These are phyloP conservation scores for Fomitopsis palustris DNA, from an alignment of 1,284 basidiomycete species.

Conservation along the genomic window DNA sequence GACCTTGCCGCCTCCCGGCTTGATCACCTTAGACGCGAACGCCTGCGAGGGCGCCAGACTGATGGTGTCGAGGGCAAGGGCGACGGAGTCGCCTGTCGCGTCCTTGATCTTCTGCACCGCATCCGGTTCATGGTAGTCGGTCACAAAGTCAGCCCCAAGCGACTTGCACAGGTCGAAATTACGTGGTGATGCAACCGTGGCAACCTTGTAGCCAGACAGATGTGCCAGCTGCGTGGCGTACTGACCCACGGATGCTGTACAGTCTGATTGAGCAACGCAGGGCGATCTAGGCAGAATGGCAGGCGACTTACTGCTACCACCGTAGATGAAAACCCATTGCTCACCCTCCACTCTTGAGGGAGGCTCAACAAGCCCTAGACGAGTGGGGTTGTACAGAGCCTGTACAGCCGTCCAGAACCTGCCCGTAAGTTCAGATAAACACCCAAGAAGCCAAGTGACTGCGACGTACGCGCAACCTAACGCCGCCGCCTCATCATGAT, in stretches of 20 bases:
- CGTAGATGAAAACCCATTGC: slow-evolving; percentile 28
- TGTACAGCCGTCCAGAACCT: slow-evolving; percentile 34
- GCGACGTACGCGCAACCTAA: slow-evolving; percentile 33
- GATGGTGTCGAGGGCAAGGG: slow-evolving; percentile 20
- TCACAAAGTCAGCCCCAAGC: slow-evolving; percentile 37
- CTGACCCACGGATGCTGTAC: slow-evolving; percentile 33
- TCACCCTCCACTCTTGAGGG: slow-evolving; percentile 14
- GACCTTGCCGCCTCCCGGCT: slow-evolving; percentile 18
- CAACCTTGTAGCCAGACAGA: slow-evolving; percentile 36
- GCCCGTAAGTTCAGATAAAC: neutral
- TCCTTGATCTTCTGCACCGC: slow-evolving; percentile 21
- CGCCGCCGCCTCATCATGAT: slow-evolving; percentile 36
- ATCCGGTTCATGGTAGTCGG: slow-evolving; percentile 27
- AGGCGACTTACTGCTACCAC: slow-evolving; percentile 26
- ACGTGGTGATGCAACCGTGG: slow-evolving; percentile 36
- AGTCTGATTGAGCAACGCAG: neutral
- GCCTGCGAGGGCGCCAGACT: slow-evolving; percentile 10
- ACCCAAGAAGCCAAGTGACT: neutral
- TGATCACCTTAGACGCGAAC: slow-evolving; percentile 15
- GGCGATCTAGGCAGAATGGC: neutral
- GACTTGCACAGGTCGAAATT: slow-evolving; percentile 36
- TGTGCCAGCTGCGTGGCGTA: slow-evolving; percentile 42
- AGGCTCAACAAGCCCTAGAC: slow-evolving; percentile 23
- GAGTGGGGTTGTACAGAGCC: slow-evolving; percentile 26
- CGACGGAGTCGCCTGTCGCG: slow-evolving; percentile 19